Percentiles rank a stretch among this genome's conserved stretches.
Evolutionary conservation across 768 basidiomycete species (phyloP).

Genomic region (Lactarius hatsudake): DNA sequence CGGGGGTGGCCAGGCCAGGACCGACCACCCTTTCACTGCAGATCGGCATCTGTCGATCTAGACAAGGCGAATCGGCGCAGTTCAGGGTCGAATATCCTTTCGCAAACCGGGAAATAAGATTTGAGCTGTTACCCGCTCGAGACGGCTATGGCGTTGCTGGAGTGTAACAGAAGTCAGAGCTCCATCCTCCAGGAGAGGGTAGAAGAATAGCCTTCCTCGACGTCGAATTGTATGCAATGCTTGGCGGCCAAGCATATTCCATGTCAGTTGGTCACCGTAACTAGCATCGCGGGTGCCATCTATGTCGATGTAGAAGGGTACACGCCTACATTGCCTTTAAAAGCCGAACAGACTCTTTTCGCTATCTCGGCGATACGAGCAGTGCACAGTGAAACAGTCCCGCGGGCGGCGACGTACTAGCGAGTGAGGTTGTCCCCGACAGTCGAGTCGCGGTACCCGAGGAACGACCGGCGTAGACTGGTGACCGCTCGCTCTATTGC

Average conservation of each 20-base stretch:
- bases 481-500: too few species aligned
- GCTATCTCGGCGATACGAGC: background rate
- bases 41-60: conserved; percentile 35
- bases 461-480: background rate
- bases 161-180: conserved; percentile 56
- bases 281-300: too few species aligned
- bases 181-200: conserved; percentile 56
- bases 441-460: background rate
- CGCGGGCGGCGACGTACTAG: too few species aligned
- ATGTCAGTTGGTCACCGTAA: background rate
- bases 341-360: background rate
- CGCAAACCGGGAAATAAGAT: conserved; percentile 19
- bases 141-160: conserved; percentile 39
- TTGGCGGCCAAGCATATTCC: conserved; percentile 25
- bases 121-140: conserved; percentile 53
- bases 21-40: conserved; percentile 34
- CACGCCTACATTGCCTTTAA: conserved; percentile 6
- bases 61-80: conserved; percentile 16
- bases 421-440: too few species aligned
- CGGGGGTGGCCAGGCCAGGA: conserved; percentile 43
- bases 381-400: too few species aligned
- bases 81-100: background rate
- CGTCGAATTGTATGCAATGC: conserved; percentile 2
- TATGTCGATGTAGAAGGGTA: conserved; percentile 10
- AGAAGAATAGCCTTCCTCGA: conserved; percentile 29